Conservation (phyloP, 1,284 basidiomycete species). For the Trametes versicolor region DNA sequence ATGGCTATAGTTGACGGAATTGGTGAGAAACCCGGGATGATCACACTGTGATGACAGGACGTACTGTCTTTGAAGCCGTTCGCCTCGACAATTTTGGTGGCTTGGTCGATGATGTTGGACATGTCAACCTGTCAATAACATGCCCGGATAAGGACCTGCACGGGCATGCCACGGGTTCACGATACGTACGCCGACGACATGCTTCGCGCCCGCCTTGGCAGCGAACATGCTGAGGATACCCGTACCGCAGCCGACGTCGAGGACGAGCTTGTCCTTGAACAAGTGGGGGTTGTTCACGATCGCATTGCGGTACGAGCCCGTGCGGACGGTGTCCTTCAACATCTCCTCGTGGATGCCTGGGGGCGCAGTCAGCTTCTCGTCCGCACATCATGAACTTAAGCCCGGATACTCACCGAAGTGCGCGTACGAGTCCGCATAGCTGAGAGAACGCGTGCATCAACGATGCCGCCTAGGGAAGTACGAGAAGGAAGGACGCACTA, state of each 20-base stretch:
- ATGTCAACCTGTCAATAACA: conserved; percentile 87
- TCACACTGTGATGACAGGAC: conserved; percentile 44
- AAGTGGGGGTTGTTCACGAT: conserved; percentile 96
- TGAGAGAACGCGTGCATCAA: conserved; percentile 50
- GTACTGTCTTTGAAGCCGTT: conserved; percentile 96
- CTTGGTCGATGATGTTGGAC: conserved; percentile 99
- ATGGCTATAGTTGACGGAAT: conserved; percentile 67
- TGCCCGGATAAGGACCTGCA: not conserved
- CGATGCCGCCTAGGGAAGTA: conserved; percentile 25
- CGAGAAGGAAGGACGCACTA: conserved; percentile 66
- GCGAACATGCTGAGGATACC: conserved; percentile 99
- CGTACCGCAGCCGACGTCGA: conserved; percentile 99
- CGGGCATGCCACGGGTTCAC: conserved; percentile 7
- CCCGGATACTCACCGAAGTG: conserved; percentile 79
- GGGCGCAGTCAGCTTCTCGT: conserved; percentile 7
- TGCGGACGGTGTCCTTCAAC: conserved; percentile 98
- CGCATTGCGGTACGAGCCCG: conserved; percentile 93
- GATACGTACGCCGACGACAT: conserved; percentile 85
- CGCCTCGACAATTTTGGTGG: conserved; percentile 94
- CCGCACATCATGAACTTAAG: not conserved
- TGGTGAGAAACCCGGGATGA: not conserved
- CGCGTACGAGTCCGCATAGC: conserved; percentile 93
- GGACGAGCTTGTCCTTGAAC: conserved; percentile 96
- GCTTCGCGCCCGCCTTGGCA: conserved; percentile 95
- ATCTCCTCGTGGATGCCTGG: conserved; percentile 97